phyloP scores from a whole-genome alignment of 73 alveolate species.

The Durusdinium trenchii region DNA sequence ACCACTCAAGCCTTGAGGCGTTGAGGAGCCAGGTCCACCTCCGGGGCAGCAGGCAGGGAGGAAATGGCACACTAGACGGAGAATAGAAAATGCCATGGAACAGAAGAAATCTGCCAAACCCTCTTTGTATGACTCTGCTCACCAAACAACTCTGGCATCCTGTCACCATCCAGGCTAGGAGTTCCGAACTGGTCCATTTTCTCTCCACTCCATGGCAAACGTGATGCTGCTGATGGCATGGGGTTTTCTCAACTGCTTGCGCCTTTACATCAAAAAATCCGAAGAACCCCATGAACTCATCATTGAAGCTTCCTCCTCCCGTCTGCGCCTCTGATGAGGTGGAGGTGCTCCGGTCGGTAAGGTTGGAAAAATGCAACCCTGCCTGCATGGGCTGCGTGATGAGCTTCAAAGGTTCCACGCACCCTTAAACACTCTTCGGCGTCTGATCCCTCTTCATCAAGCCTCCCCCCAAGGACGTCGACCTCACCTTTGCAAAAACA shows the following conservation, averaged over 20 bases:
- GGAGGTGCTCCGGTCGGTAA: slow-evolving; percentile 82
- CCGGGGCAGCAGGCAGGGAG: too few species aligned
- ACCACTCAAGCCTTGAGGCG: slow-evolving; percentile 53
- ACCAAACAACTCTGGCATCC: neutral
- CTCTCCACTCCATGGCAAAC: neutral
- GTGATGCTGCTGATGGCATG: too few species aligned
- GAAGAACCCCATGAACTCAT: too few species aligned
- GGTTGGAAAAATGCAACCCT: slow-evolving; percentile 56
- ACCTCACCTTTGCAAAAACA: too few species aligned
- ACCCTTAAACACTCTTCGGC: too few species aligned
- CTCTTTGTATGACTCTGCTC: neutral
- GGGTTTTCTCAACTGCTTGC: too few species aligned
- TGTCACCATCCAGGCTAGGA: neutral
- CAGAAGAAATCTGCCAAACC: neutral
- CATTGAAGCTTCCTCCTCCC: neutral
- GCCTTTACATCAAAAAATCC: too few species aligned
- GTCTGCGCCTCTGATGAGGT: neutral
- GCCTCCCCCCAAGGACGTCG: too few species aligned
- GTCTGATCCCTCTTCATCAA: too few species aligned
- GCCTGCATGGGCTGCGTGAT: too few species aligned
- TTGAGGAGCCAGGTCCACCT: slow-evolving; percentile 46
- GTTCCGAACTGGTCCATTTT: neutral
- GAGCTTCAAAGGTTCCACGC: too few species aligned
- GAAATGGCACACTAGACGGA: neutral
- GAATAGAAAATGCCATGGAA: neutral